Conservation (phyloP, 306 rosid species). For the Ceratonia siliqua region DNA sequence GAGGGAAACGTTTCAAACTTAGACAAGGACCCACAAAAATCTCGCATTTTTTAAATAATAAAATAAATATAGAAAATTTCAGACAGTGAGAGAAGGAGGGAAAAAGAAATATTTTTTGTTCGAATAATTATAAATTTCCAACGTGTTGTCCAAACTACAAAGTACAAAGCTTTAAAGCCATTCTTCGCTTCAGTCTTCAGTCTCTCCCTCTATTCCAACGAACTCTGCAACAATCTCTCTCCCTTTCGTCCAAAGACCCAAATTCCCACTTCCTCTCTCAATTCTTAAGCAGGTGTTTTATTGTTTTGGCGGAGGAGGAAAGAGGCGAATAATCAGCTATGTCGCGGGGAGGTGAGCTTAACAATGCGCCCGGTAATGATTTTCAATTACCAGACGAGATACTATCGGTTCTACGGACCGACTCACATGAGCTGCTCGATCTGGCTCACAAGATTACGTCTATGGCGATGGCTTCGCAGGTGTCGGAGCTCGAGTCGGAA, state of each 20-base stretch:
- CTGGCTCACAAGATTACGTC: slow-evolving; percentile 72
- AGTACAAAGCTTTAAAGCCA: background rate
- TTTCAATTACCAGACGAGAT: slow-evolving; percentile 51
- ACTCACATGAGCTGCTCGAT: slow-evolving; percentile 72
- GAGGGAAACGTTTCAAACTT: too few relatives aligned
- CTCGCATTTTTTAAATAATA: too few relatives aligned
- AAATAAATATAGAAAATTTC: too few relatives aligned
- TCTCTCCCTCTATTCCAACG: background rate
- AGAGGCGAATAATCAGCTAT: slow-evolving; percentile 29
- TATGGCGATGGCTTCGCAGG: slow-evolving; percentile 70
- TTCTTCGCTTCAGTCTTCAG: background rate
- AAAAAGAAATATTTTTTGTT: too few relatives aligned
- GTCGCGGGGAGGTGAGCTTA: slow-evolving; percentile 32
- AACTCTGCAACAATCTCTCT: background rate
- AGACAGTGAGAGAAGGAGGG: too few relatives aligned
- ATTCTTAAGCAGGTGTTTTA: background rate
- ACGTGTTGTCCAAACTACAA: too few relatives aligned
- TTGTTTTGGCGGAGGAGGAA: background rate
- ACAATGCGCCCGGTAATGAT: slow-evolving; percentile 34
- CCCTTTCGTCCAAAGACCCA: background rate
- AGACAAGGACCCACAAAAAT: too few relatives aligned
- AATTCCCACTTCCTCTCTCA: background rate
- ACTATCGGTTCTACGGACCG: slow-evolving; percentile 56
- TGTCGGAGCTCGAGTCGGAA: slow-evolving; percentile 58
- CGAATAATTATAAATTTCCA: too few relatives aligned